phyloP scores from a whole-genome alignment of 148 eudicot species.

The Rhododendron griersonianum region DNA sequence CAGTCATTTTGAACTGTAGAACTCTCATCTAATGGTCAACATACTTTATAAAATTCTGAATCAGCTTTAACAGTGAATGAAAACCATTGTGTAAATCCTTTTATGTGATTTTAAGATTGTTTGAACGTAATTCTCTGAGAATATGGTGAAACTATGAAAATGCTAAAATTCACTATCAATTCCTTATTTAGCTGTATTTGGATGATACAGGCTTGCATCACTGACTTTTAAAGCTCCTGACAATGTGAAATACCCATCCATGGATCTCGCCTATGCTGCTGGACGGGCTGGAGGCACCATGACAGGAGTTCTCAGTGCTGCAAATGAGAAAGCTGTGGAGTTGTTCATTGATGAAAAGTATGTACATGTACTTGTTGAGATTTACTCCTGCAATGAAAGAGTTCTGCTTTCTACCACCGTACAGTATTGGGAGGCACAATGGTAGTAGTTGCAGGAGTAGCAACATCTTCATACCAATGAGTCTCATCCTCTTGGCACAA shows the following conservation, averaged over 20 bases:
- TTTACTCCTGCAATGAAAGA: background rate
- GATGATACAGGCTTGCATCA: constrained; percentile 69
- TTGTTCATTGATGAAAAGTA: constrained; percentile 90
- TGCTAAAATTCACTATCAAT: background rate
- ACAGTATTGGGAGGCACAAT: background rate
- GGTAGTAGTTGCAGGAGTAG: background rate
- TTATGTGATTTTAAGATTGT: background rate
- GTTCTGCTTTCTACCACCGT: background rate
- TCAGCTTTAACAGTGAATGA: background rate
- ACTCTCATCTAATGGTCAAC: background rate
- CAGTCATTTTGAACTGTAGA: background rate
- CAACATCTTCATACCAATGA: background rate
- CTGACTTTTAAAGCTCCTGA: constrained; percentile 90
- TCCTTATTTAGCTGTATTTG: background rate
- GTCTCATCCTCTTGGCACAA: background rate
- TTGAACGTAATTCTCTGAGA: background rate
- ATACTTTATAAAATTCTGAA: background rate
- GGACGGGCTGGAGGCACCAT: constrained; percentile 98
- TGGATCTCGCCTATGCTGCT: constrained; percentile 92
- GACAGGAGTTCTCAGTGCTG: constrained; percentile 97
- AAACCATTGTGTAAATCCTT: background rate
- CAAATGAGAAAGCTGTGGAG: constrained; percentile 96
- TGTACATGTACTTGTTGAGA: constrained; percentile 13
- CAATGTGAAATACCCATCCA: constrained; percentile 90
- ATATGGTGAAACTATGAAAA: background rate